Conservation (phyloP, 148 eudicot genomes). For the Linanthus parryae region DNA sequence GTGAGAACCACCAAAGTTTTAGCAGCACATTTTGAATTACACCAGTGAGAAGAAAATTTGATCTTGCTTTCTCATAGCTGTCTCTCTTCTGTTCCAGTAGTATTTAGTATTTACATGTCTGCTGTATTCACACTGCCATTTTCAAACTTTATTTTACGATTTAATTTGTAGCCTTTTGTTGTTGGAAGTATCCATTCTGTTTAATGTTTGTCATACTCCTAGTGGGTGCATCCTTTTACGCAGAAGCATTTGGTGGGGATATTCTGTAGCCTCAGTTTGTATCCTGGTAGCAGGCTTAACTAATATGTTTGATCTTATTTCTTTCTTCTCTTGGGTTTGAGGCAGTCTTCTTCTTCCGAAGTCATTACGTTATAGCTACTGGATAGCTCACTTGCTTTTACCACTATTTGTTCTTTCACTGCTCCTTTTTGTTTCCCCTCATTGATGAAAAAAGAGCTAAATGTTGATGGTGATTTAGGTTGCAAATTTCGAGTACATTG, state of each 20-base stretch:
- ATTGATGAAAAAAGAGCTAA: conserved; percentile 3
- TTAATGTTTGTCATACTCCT: too few species aligned
- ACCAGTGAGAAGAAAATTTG: background rate
- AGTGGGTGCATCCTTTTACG: background rate
- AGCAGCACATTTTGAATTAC: background rate
- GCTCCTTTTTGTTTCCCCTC: background rate
- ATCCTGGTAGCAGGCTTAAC: background rate
- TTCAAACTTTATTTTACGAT: too few species aligned
- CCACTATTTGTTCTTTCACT: background rate
- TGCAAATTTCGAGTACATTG: conserved; percentile 90
- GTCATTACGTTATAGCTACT: too few species aligned
- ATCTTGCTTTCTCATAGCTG: background rate
- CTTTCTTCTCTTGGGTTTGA: too few species aligned
- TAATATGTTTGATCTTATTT: too few species aligned
- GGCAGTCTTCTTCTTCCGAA: too few species aligned
- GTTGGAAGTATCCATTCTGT: too few species aligned
- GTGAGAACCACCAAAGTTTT: too few species aligned
- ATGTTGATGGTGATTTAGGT: conserved; percentile 39
- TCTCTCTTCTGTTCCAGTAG: background rate
- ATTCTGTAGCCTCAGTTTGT: background rate
- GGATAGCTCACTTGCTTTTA: background rate
- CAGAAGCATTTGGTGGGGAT: background rate
- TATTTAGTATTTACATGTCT: too few species aligned
- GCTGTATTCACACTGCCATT: too few species aligned
- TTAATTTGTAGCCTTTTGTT: too few species aligned